Evolutionary conservation across 306 rosid species (phyloP).

Genomic region (Clitoria ternatea): DNA sequence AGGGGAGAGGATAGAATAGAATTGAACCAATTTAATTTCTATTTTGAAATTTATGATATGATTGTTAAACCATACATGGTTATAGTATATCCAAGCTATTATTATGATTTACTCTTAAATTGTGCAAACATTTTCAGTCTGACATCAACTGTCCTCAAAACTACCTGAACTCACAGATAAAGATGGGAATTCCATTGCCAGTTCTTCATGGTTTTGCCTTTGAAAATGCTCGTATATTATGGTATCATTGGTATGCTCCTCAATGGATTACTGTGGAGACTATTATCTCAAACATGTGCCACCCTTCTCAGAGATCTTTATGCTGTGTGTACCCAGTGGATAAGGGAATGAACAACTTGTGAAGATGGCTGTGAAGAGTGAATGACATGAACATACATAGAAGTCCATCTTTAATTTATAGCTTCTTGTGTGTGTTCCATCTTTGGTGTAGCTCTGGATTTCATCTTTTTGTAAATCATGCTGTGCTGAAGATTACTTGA

Average conservation of each 20-base stretch:
- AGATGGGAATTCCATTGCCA: constrained; percentile 66
- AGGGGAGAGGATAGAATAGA: neutral
- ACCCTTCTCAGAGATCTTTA: constrained; percentile 1
- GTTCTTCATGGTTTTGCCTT: constrained; percentile 50
- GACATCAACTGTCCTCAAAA: constrained; percentile 46
- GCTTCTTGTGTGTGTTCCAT: constrained; percentile 6
- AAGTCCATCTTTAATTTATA: neutral
- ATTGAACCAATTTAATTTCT: neutral
- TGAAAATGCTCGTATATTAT: constrained; percentile 45
- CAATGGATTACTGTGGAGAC: constrained; percentile 49
- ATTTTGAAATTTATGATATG: neutral
- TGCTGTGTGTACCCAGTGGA: neutral
- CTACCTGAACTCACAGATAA: constrained; percentile 51
- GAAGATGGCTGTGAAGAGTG: constrained; percentile 12
- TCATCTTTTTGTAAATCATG: constrained; percentile 3
- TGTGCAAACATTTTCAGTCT: constrained; percentile 49
- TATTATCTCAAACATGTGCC: constrained; percentile 16
- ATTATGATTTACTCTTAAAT: neutral
- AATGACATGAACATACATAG: neutral
- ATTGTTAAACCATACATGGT: neutral
- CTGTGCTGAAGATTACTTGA: neutral
- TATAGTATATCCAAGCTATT: neutral
- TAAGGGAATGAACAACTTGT: neutral
- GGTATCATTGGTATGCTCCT: constrained; percentile 29
- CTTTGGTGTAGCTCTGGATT: neutral